Evolutionary conservation across 805 yeast genomes (phyloP).

Genomic region (Saccharomycopsis guyanensis): DNA sequence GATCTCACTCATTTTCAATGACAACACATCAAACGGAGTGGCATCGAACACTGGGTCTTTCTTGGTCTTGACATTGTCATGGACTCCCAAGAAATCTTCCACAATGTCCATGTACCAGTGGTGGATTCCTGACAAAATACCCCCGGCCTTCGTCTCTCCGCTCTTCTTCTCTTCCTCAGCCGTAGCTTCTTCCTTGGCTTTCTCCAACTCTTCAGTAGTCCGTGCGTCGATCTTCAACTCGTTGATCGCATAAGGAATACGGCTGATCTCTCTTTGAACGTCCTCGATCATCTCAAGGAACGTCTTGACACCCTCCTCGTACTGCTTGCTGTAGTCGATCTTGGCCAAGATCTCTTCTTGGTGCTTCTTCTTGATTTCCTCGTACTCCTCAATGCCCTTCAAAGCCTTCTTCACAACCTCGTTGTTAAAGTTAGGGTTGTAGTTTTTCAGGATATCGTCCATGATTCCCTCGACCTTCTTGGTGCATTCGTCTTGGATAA

Average conservation of each 20-base stretch:
- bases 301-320: conserved; percentile 14
- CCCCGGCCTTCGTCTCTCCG: background rate
- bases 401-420: conserved; percentile 60
- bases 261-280: conserved; percentile 6
- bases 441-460: conserved; percentile 39
- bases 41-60: conserved; percentile 7
- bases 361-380: conserved; percentile 9
- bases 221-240: conserved; percentile 14
- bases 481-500: conserved; percentile 21
- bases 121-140: conserved; percentile 1
- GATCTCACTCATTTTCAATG: conserved; percentile 10
- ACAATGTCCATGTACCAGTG: conserved; percentile 4
- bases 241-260: conserved; percentile 1
- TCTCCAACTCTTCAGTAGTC: conserved; percentile 4
- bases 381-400: conserved; percentile 41
- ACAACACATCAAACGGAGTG: conserved; percentile 9
- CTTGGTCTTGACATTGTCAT: conserved; percentile 13
- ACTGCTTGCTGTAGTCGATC: conserved; percentile 19
- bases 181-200: conserved; percentile 3
- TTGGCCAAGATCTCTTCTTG: conserved; percentile 18
- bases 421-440: conserved; percentile 74
- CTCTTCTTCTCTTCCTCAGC: background rate
- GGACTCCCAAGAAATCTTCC: conserved; percentile 19
- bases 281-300: conserved; percentile 4
- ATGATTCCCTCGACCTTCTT: conserved; percentile 38